These are phyloP conservation scores for Sicyos baderoa DNA, from an alignment of 306 rosid genomes.

Conservation along the genomic window DNA sequence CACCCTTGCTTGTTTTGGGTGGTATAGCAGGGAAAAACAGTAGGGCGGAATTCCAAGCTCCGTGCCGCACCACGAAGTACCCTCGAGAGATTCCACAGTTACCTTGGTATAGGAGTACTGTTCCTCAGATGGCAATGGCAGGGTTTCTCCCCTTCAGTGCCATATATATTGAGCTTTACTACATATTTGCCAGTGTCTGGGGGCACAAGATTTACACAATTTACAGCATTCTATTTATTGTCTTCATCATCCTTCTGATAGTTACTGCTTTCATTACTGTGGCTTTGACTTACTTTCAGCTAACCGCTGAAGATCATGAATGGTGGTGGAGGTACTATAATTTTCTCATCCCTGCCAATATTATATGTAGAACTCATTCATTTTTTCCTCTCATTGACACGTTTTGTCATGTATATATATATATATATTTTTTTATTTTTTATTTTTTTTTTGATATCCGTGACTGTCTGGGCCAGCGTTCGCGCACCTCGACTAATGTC, in stretches of 20 bases:
- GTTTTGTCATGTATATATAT: background rate
- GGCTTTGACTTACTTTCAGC: slow-evolving; percentile 96
- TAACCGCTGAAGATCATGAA: slow-evolving; percentile 98
- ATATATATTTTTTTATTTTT: too few relatives aligned
- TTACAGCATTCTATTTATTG: slow-evolving; percentile 92
- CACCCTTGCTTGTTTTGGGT: slow-evolving; percentile 92
- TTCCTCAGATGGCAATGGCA: slow-evolving; percentile 99
- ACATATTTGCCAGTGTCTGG: slow-evolving; percentile 97
- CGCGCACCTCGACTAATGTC: too few relatives aligned
- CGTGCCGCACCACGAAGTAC: slow-evolving; percentile 85
- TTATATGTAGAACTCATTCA: background rate
- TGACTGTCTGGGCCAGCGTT: too few relatives aligned
- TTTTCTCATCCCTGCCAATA: slow-evolving; percentile 4
- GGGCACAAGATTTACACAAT: slow-evolving; percentile 97
- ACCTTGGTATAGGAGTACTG: slow-evolving; percentile 81
- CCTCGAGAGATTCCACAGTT: slow-evolving; percentile 85
- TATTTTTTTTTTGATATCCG: too few relatives aligned
- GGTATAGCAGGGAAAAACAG: slow-evolving; percentile 95
- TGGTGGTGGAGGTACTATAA: slow-evolving; percentile 96
- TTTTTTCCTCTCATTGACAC: background rate
- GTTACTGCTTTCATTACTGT: slow-evolving; percentile 98
- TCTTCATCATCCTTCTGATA: slow-evolving; percentile 82
- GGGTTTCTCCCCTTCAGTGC: slow-evolving; percentile 99
- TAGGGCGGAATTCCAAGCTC: slow-evolving; percentile 86
- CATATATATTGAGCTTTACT: slow-evolving; percentile 90